Evolutionary conservation across 2,329 filamentous ascomycete species (phyloP), one percentile per base, ranked within the genome.

Genomic region (Colletotrichum agaves): DNA sequence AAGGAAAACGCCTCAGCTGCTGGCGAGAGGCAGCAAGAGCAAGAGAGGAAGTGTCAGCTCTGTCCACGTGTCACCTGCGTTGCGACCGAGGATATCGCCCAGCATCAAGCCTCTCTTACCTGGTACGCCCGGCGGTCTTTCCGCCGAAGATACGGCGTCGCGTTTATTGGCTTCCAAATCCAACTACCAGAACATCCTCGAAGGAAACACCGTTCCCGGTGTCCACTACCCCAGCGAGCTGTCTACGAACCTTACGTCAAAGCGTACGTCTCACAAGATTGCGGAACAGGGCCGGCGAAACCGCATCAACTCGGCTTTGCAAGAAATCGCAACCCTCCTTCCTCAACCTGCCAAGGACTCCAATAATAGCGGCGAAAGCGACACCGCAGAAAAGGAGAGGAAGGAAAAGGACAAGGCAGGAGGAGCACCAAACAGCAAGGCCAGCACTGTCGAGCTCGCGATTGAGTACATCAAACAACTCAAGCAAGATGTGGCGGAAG

Each of bases 181-280:
- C 2, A 99, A 99, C 75, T 99, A 99, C 75, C 95, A 98, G 75
- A 97, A 98, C 74, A 96, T 99, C 41, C 82, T 99, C 11, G 96
- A 98, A 77, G 96, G 96, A 55, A 98, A 94, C 57, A 90, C 91
- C 63, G 89, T 98, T 1, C 94, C 94, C 0, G 95, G 95, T 12
- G 91, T 98, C 12, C 92, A 91, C 1, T 98, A 98, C 73, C 94
- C 95, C 0, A 93, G 92, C 72, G 93, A 94, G 58, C 85, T 99
- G 46, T 97, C 94, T 6, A 97, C 94, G 21, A 97, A 97, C 71
- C 83, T 99, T 27, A 98, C 94, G 0, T 97, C 94, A 3, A 99
- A 99, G 82, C 91, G 95, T 60, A 98, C 96, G 2, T 97, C 94
- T 47, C 96, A 99, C 82, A 99, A 99, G 80, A 93, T 99, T 72